Percentiles rank a stretch among this genome's conserved stretches.
Conservation (phyloP, 2,329 filamentous ascomycete species). For the Fusarium mexicanum region DNA sequence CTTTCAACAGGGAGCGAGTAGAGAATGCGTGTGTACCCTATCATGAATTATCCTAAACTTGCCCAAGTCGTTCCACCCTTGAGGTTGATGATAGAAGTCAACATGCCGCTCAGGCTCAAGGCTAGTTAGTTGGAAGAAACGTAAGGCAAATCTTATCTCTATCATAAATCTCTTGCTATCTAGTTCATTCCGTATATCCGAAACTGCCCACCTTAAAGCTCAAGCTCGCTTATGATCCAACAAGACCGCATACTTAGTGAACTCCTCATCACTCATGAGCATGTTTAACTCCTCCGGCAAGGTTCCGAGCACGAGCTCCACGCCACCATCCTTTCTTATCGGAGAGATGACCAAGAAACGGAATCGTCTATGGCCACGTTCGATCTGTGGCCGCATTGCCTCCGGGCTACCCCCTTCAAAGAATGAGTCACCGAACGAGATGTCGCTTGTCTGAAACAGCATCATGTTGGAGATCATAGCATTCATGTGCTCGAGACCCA, state of each 20-base stretch:
- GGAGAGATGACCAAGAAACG: constrained; percentile 12
- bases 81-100: neutral
- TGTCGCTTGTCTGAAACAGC: constrained; percentile 1
- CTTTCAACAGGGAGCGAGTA: neutral
- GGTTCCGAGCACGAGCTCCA: neutral
- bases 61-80: neutral
- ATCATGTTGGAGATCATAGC: constrained; percentile 14
- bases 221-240: neutral
- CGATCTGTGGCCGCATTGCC: constrained; percentile 4
- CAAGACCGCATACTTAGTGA: neutral
- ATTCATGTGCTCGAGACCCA: constrained; percentile 10
- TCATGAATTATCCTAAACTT: neutral
- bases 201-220: too few species aligned
- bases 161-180: too few species aligned
- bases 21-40: neutral
- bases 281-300: constrained; percentile 8
- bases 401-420: constrained; percentile 5
- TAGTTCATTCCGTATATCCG: fast-evolving
- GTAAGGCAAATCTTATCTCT: neutral
- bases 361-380: neutral
- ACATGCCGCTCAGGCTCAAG: neutral
- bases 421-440: constrained; percentile 3
- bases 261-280: constrained; percentile 6
- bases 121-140: fast-evolving
- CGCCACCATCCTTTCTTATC: neutral